Base-by-base conservation (phyloP, 805 yeast species). In the Ascoidea rubescens region DNA sequence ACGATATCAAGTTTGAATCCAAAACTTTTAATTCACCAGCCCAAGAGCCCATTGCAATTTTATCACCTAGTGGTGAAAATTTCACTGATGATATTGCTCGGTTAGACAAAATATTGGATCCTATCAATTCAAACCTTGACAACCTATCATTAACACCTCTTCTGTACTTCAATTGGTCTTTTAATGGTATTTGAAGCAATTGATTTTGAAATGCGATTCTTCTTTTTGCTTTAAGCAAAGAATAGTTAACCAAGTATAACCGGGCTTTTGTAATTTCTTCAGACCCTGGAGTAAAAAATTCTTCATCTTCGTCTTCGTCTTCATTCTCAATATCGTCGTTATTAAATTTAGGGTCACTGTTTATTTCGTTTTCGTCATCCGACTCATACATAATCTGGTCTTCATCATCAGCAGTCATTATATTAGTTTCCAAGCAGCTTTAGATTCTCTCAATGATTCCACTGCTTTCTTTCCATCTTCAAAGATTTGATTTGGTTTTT, bases 241-340 rank as follows among this genome's bases (percentile, higher is more conserved):
- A 82, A 52, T 65, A 67, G 5, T 65, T 54, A 0, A 88, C 75
- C 0, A 90, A 70, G 2, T 57, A 54, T 44, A 66, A 62, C 50
- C 98, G 71, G 0, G 79, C 73, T 1, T 71, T 67, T 5, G 73
- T 66, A 7, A 90, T 64, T 5, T 71, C 76, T 4, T 66, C 68
- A 0, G 75, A 65, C 0, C 95, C 96, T 0, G 95, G 95, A 0
- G 96, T 88, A 60, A 80, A 88, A 60, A 84, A 89, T 54, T 88
- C 96, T 50, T 83, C 95, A 12, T 86, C 83, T 7, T 79, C 82
- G 1, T 72, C 80, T 2, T 69, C 78, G 1, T 66, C 73, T 1
- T 65, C 75, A 5, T 63, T 70, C 1, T 59, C 67, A 2, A 21
- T 21, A 21, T 21, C 28, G 28, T 21, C 3, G 3, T 3, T 21